phyloP scores from a whole-genome alignment of 257 asterid species.

The Salvia hispanica region DNA sequence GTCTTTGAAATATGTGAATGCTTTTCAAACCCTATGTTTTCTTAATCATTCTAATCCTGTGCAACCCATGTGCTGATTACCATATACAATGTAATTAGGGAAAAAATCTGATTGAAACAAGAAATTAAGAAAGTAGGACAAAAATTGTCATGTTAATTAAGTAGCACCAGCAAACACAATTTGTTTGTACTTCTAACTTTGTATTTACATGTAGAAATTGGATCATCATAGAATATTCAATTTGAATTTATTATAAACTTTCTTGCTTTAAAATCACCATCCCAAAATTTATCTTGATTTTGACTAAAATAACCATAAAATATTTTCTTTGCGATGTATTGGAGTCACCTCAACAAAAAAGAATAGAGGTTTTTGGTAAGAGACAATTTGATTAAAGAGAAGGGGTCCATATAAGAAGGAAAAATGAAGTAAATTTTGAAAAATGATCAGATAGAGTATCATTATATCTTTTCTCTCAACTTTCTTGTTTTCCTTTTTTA shows the following conservation, averaged over 20 bases:
- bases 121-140: background rate
- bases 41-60: constrained; percentile 48
- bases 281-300: background rate
- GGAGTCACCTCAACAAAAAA: constrained; percentile 71
- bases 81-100: constrained; percentile 7
- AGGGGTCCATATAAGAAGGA: constrained; percentile 41
- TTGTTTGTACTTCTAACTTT: background rate
- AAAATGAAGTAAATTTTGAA: constrained; percentile 39
- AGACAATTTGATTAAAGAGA: constrained; percentile 49
- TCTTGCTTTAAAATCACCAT: background rate
- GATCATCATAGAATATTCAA: background rate
- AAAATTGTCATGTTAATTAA: background rate
- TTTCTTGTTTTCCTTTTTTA: background rate
- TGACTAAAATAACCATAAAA: constrained; percentile 35
- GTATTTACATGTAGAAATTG: background rate
- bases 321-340: constrained; percentile 36
- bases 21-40: constrained; percentile 42
- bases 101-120: background rate
- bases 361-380: constrained; percentile 39
- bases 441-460: constrained; percentile 32
- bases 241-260: background rate
- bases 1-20: constrained; percentile 65
- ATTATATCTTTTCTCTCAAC: constrained; percentile 17
- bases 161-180: background rate
- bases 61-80: constrained; percentile 56